phyloP scores from a whole-genome alignment of 371 early-diverging fungal species.

The Coemansia sp. region DNA sequence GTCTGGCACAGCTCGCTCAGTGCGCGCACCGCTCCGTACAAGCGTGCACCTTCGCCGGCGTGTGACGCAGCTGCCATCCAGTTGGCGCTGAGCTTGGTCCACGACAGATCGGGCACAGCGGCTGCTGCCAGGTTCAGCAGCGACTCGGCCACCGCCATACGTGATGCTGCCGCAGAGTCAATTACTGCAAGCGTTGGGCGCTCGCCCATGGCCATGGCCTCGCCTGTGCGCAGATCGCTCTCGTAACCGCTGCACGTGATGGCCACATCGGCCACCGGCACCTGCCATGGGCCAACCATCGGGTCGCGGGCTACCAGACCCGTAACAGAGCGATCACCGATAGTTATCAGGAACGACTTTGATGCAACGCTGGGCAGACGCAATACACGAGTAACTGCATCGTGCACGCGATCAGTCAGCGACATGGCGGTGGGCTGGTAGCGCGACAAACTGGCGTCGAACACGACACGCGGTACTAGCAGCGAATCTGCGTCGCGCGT shows the following conservation, averaged over 20 bases:
- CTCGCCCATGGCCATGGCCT: slow-evolving; percentile 98
- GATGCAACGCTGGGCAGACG: slow-evolving; percentile 85
- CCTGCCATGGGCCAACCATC: slow-evolving; percentile 96
- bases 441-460: slow-evolving; percentile 64
- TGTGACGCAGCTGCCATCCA: slow-evolving; percentile 96
- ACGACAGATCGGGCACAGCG: slow-evolving; percentile 64
- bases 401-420: slow-evolving; percentile 52
- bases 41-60: slow-evolving; percentile 85
- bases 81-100: slow-evolving; percentile 88
- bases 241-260: slow-evolving; percentile 76
- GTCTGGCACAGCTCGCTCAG: slow-evolving; percentile 91
- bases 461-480: slow-evolving; percentile 56
- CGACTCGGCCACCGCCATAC: slow-evolving; percentile 93
- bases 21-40: slow-evolving; percentile 92
- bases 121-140: slow-evolving; percentile 90
- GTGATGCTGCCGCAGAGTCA: slow-evolving; percentile 75
- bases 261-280: slow-evolving; percentile 94
- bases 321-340: slow-evolving; percentile 93
- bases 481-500: slow-evolving; percentile 62
- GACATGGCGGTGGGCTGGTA: slow-evolving; percentile 52
- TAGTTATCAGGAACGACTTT: slow-evolving; percentile 93
- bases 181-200: slow-evolving; percentile 86
- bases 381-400: slow-evolving; percentile 76
- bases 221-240: slow-evolving; percentile 65
- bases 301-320: slow-evolving; percentile 94